Evolutionary conservation across 257 asterid species (phyloP).

Genomic region (Linaria vulgaris): DNA sequence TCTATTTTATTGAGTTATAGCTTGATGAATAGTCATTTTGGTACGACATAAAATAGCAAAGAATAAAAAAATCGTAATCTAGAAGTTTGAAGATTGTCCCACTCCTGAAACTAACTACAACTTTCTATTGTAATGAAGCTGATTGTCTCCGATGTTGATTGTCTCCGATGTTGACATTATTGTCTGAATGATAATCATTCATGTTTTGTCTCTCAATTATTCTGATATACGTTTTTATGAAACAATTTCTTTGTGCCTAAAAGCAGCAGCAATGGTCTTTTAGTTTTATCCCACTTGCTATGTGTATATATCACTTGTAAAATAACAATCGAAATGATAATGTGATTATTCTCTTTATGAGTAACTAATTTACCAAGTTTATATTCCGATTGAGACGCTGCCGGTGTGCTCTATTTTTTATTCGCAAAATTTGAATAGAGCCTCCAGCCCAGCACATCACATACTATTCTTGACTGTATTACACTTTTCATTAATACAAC

Average conservation of each 20-base stretch:
- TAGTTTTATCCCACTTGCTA: conserved; percentile 24
- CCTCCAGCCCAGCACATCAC: too few species aligned
- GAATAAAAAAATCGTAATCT: neutral
- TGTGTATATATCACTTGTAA: conserved; percentile 14
- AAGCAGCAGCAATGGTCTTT: conserved; percentile 22
- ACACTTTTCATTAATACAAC: too few species aligned
- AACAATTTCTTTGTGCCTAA: conserved; percentile 30
- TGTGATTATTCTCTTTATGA: conserved; percentile 23
- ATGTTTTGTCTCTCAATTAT: conserved; percentile 20
- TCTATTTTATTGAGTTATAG: too few species aligned
- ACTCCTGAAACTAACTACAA: conserved; percentile 20
- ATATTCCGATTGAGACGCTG: neutral
- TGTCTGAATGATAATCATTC: conserved; percentile 17
- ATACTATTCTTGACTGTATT: too few species aligned
- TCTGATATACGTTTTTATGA: conserved; percentile 7
- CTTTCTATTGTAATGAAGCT: too few species aligned
- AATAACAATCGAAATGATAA: conserved; percentile 25
- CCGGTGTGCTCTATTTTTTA: too few species aligned
- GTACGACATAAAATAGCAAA: neutral
- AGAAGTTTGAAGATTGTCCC: conserved; percentile 22
- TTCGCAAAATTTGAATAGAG: too few species aligned
- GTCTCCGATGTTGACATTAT: conserved; percentile 11
- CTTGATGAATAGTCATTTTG: neutral
- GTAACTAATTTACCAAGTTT: neutral
- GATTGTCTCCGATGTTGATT: neutral